phyloP scores from a whole-genome alignment of 1,139 yeast genomes.

The Sugiyamaella neomexicana region DNA sequence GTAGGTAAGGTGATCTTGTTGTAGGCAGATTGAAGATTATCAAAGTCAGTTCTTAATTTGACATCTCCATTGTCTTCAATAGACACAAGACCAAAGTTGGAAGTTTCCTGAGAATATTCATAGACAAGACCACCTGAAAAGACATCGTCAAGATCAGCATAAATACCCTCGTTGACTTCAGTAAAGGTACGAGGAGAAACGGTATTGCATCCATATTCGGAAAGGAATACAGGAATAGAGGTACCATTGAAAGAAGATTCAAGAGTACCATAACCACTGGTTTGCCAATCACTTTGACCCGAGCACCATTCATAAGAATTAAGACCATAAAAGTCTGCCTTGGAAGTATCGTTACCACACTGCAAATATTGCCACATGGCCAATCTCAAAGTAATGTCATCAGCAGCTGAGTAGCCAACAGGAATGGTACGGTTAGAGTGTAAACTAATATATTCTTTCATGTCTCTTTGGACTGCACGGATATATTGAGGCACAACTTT shows the following conservation, averaged over 20 bases:
- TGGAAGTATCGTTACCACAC: slow-evolving; percentile 64
- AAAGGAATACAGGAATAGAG: slow-evolving; percentile 77
- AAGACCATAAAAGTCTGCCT: slow-evolving; percentile 85
- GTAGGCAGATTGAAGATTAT: slow-evolving; percentile 54
- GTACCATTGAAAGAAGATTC: slow-evolving; percentile 65
- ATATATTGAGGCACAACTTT: slow-evolving; percentile 56
- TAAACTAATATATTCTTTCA: slow-evolving; percentile 72
- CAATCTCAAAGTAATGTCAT: slow-evolving; percentile 66
- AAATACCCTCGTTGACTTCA: slow-evolving; percentile 62
- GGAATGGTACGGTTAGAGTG: slow-evolving; percentile 75
- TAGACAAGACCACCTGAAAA: slow-evolving; percentile 79
- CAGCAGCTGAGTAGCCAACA: slow-evolving; percentile 93
- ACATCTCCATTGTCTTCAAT: slow-evolving; percentile 47
- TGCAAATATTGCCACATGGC: slow-evolving; percentile 81
- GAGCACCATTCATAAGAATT: slow-evolving; percentile 89
- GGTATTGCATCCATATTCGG: slow-evolving; percentile 74
- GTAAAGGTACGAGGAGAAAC: slow-evolving; percentile 60
- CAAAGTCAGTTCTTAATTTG: slow-evolving; percentile 54
- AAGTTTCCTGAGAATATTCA: slow-evolving; percentile 69
- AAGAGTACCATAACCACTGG: slow-evolving; percentile 69
- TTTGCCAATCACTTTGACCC: slow-evolving; percentile 58
- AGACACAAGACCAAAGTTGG: slow-evolving; percentile 69
- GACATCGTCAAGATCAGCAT: slow-evolving; percentile 53
- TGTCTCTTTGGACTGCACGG: slow-evolving; percentile 89
- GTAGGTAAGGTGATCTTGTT: slow-evolving; percentile 42